These are phyloP conservation scores for Monilinia laxa DNA, from an alignment of 2,329 filamentous ascomycete genomes.

Conservation along the genomic window DNA sequence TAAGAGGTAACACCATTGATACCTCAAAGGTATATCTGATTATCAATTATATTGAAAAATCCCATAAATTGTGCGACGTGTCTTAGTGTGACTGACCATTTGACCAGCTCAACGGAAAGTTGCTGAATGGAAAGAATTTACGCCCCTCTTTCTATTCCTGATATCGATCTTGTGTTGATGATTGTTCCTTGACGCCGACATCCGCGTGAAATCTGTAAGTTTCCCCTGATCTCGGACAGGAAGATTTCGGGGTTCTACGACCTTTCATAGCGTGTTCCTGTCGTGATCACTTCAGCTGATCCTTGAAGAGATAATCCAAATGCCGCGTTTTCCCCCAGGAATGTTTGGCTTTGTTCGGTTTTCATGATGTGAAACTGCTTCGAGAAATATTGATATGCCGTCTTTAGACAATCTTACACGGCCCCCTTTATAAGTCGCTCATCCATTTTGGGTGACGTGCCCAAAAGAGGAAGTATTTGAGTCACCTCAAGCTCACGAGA, in stretches of 20 bases:
- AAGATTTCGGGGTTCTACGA: conserved; percentile 23
- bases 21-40: background rate
- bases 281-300: conserved; percentile 18
- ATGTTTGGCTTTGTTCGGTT: background rate
- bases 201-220: conserved; percentile 22
- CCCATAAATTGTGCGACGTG: background rate
- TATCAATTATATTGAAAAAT: conserved; percentile 1
- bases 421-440: background rate
- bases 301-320: conserved; percentile 4
- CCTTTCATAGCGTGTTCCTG: conserved; percentile 20
- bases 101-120: conserved; percentile 23
- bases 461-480: background rate
- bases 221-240: conserved; percentile 12
- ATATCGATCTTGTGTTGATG: background rate
- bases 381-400: conserved; percentile 15
- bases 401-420: conserved; percentile 3
- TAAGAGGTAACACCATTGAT: conserved; percentile 8
- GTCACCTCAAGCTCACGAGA: background rate
- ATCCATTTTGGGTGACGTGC: background rate
- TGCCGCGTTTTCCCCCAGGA: conserved; percentile 1
- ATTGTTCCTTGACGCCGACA: conserved; percentile 20
- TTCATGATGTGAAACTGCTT: background rate
- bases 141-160: conserved; percentile 2
- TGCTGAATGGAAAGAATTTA: conserved; percentile 16
- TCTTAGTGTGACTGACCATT: conserved; percentile 15